Evolutionary conservation across 441 rosid species (phyloP), one percentile per base, ranked within the genome.

Genomic region (Breynia disticha): DNA sequence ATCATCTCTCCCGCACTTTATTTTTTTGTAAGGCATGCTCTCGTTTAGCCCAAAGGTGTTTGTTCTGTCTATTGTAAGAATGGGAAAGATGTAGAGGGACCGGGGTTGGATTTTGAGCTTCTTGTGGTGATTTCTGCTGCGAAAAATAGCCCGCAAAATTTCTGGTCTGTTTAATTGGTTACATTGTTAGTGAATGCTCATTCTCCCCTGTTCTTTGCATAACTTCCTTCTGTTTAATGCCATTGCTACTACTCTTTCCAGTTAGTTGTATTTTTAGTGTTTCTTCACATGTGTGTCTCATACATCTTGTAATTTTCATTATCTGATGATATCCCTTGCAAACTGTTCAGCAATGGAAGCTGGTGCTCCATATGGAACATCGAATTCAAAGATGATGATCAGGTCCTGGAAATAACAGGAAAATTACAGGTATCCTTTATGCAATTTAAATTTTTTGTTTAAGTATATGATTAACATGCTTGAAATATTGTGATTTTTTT

Each of bases 311-410:
- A 15, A 41, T 0, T 41, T 41, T 41, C 49, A 11, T 59, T 53
- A 35, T 64, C 52, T 49, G 11, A 46, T 56, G 48, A 21, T 67
- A 17, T 19, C 44, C 51, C 35, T 70, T 57, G 48, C 52, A 63
- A 67, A 20, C 68, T 65, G 43, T 66, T 56, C 58, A 93, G 99
- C 67, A 86, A 83, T 62, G 99, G 99, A 67, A 89, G 90, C 66
- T 93, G 97, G 99, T 86, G 93, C 43, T 89, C 96, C 5, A 68
- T 83, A 28, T 93, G 99, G 99, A 83, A 72, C 51, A 78, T 93
- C 35, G 84, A 81, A 69, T 89, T 84, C 69, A 79, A 70, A 64
- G 99, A 86, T 71, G 97, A 89, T 50, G 59, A 66, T 8, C 97
- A 84, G 64, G 49, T 81, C 55, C 79, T 93, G 48, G 82, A 76